phyloP scores from a whole-genome alignment of 805 yeast genomes.

The Sugiyamaella floridensis region DNA sequence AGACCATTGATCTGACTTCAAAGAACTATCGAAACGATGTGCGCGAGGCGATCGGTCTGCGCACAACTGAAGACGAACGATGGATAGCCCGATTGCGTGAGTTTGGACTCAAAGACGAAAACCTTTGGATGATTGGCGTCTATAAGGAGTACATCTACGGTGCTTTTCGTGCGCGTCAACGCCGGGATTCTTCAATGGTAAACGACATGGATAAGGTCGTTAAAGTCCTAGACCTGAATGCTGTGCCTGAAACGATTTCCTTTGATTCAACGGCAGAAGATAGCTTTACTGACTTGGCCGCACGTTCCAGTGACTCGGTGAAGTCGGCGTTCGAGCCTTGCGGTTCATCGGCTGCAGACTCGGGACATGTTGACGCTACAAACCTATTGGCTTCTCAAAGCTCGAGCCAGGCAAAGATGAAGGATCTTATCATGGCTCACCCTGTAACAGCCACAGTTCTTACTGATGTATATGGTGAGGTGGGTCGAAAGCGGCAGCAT shows the following conservation, averaged over 20 bases:
- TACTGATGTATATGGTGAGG: constrained; percentile 18
- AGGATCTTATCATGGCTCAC: constrained; percentile 3
- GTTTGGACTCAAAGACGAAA: constrained; percentile 66
- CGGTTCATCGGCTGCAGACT: not conserved
- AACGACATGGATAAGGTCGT: constrained; percentile 1
- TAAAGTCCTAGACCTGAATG: constrained; percentile 9
- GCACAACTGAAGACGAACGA: constrained; percentile 28
- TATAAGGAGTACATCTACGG: constrained; percentile 59
- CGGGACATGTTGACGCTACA: constrained; percentile 5
- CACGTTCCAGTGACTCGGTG: not conserved
- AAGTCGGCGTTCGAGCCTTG: not conserved
- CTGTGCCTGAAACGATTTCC: constrained; percentile 17
- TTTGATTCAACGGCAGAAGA: constrained; percentile 11
- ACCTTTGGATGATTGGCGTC: constrained; percentile 76
- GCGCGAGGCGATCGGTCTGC: not conserved
- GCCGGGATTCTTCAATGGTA: not conserved
- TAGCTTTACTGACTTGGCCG: constrained; percentile 6
- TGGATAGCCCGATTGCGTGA: constrained; percentile 66
- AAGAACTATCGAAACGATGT: not conserved
- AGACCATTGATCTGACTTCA: not conserved
- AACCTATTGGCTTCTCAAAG: constrained; percentile 3
- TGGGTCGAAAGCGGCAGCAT: constrained; percentile 4
- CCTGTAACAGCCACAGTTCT: constrained; percentile 13
- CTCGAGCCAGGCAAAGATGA: not conserved
- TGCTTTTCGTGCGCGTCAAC: constrained; percentile 14